Conservation (phyloP, 495 filamentous ascomycete genomes). For the Penicillium crystallinum region DNA sequence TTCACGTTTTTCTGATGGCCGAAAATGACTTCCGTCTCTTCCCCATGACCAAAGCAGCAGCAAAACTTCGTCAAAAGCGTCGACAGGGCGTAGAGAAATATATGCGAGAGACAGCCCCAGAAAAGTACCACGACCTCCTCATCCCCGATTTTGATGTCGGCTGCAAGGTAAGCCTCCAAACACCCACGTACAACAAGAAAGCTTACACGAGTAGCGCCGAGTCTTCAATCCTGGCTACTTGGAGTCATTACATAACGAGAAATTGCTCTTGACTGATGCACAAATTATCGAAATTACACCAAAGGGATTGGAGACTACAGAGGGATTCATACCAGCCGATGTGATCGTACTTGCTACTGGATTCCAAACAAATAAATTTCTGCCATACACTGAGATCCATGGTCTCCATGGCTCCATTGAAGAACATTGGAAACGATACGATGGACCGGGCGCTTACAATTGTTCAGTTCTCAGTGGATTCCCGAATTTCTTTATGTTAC, state of each 20-base stretch:
- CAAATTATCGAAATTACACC: conserved; percentile 15
- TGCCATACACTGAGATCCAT: conserved; percentile 31
- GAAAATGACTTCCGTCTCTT: conserved; percentile 38
- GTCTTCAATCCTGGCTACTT: conserved; percentile 35
- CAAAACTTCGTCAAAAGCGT: conserved; percentile 25
- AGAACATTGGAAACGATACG: conserved; percentile 41
- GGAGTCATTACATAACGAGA: conserved; percentile 17
- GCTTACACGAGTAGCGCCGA: conserved; percentile 20
- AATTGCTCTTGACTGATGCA: conserved; percentile 38
- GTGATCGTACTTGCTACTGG: conserved; percentile 49
- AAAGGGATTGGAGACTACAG: conserved; percentile 20
- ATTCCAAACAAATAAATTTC: conserved; percentile 40
- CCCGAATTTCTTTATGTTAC: conserved; percentile 55
- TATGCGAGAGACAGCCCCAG: conserved; percentile 42
- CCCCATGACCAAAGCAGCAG: conserved; percentile 20
- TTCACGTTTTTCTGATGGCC: conserved; percentile 20
- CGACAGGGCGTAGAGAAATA: conserved; percentile 31
- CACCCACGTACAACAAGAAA: neutral
- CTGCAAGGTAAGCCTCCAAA: conserved; percentile 38
- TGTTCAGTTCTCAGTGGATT: conserved; percentile 50
- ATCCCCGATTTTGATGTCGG: conserved; percentile 50
- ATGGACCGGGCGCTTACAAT: conserved; percentile 49
- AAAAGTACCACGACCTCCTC: conserved; percentile 51
- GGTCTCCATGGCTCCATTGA: conserved; percentile 38
- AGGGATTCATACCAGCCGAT: conserved; percentile 40